A percentile compares a stretch with the other conserved stretches of the same genome.
These are phyloP conservation scores for Gillenia trifoliata DNA, from an alignment of 306 rosid species.

Conservation along the genomic window DNA sequence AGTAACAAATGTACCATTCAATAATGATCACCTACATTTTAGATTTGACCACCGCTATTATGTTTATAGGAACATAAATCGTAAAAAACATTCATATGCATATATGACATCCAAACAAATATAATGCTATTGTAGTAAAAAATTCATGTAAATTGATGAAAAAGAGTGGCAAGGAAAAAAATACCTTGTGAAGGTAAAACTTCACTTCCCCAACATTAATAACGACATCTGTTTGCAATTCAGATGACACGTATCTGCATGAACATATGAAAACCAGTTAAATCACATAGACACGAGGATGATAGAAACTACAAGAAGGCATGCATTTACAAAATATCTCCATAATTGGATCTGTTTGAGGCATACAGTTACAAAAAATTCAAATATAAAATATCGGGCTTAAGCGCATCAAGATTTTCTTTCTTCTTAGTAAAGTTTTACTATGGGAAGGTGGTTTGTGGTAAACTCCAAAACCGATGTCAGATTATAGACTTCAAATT, in stretches of 20 bases:
- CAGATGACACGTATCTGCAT: constrained; percentile 80
- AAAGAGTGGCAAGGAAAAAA: not conserved
- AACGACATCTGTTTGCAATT: constrained; percentile 68
- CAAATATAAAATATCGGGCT: not conserved
- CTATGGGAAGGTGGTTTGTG: not conserved
- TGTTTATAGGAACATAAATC: not conserved
- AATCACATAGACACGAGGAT: not conserved
- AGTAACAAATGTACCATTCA: not conserved
- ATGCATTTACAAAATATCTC: not conserved
- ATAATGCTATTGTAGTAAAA: not conserved
- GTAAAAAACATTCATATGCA: not conserved
- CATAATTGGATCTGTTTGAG: not conserved
- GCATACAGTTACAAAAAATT: not conserved
- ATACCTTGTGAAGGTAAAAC: constrained; percentile 92
- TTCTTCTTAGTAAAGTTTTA: not conserved
- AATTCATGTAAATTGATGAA: constrained; percentile 2
- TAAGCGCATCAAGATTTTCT: not conserved
- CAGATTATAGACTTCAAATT: not conserved
- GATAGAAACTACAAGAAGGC: not conserved
- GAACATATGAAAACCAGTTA: constrained; percentile 1
- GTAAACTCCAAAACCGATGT: not conserved
- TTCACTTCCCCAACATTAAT: constrained; percentile 75
- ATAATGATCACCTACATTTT: not conserved
- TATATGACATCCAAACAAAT: not conserved
- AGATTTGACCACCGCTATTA: not conserved